Evolutionary conservation across 805 yeast species (phyloP).

Genomic region (Zygosaccharomyces rouxii): DNA sequence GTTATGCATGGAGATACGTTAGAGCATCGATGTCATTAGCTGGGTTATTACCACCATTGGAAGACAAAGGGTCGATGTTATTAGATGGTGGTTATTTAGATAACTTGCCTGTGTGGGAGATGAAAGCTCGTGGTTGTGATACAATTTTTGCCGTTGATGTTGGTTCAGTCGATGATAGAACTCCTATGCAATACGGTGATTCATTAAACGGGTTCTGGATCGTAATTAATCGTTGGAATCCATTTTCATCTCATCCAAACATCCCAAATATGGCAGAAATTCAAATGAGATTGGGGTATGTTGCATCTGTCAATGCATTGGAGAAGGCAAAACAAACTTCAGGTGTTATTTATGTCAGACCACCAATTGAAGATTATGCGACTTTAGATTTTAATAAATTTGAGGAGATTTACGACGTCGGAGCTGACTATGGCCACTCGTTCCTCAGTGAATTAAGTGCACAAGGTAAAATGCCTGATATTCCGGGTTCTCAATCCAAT

Average conservation of each 20-base stretch:
- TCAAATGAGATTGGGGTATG: constrained; percentile 89
- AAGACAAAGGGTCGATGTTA: constrained; percentile 87
- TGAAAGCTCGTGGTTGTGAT: constrained; percentile 85
- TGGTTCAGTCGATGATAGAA: constrained; percentile 88
- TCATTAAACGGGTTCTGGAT: constrained; percentile 93
- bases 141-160: constrained; percentile 91
- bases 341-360: constrained; percentile 83
- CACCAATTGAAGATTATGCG: constrained; percentile 89
- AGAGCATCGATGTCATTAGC: constrained; percentile 97
- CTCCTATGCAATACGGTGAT: constrained; percentile 89
- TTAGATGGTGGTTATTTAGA: constrained; percentile 96
- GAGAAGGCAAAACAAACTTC: constrained; percentile 80
- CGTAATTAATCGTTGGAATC: constrained; percentile 78
- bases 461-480: constrained; percentile 53
- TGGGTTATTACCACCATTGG: constrained; percentile 78
- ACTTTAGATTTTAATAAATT: constrained; percentile 90
- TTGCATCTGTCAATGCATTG: constrained; percentile 88
- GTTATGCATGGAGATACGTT: constrained; percentile 93
- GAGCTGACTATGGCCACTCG: constrained; percentile 65
- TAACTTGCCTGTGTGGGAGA: constrained; percentile 86
- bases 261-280: constrained; percentile 94
- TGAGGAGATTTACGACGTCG: constrained; percentile 82
- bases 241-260: constrained; percentile 80
- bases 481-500: constrained; percentile 47
- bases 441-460: constrained; percentile 49